A percentile compares a stretch with the other conserved stretches of the same genome.
Conservation (phyloP, 495 filamentous ascomycete genomes). For the Thermochaetoides thermophila region DNA sequence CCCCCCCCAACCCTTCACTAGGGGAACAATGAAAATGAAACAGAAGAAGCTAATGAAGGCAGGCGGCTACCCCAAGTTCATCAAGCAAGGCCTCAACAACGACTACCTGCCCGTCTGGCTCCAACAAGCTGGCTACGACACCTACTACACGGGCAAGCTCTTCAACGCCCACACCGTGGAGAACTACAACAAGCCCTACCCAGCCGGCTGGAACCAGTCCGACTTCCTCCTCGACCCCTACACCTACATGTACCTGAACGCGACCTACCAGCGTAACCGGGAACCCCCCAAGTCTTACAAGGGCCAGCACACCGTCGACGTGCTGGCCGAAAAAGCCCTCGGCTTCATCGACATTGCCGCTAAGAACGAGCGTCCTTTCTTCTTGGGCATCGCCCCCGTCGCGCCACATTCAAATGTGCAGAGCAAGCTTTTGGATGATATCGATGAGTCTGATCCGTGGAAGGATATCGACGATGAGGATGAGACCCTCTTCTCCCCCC, state of each 20-base stretch:
- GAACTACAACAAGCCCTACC: conserved; percentile 44
- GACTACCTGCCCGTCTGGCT: conserved; percentile 57
- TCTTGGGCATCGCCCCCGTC: conserved; percentile 49
- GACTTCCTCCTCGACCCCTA: conserved; percentile 60
- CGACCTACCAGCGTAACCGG: conserved; percentile 48
- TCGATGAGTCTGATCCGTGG: conserved; percentile 2
- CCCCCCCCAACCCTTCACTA: neutral
- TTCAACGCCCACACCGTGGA: conserved; percentile 48
- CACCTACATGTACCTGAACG: conserved; percentile 58
- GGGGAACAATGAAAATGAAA: neutral
- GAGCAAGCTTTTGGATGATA: neutral
- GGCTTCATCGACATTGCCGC: conserved; percentile 50
- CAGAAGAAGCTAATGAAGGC: neutral
- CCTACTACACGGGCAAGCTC: conserved; percentile 60
- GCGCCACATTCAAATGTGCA: conserved; percentile 48
- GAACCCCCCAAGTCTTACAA: conserved; percentile 42
- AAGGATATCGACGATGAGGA: conserved; percentile 3
- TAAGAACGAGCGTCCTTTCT: conserved; percentile 39
- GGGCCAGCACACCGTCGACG: conserved; percentile 45
- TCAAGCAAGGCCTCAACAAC: conserved; percentile 48
- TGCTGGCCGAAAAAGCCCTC: conserved; percentile 46
- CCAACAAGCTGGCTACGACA: conserved; percentile 53
- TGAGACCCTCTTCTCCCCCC: conserved; percentile 28
- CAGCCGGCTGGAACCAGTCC: conserved; percentile 40
- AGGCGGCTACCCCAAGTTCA: conserved; percentile 61